These are phyloP conservation scores for Neophaeococcomyces mojaviensis DNA, from an alignment of 2,329 filamentous ascomycete species.

Conservation along the genomic window DNA sequence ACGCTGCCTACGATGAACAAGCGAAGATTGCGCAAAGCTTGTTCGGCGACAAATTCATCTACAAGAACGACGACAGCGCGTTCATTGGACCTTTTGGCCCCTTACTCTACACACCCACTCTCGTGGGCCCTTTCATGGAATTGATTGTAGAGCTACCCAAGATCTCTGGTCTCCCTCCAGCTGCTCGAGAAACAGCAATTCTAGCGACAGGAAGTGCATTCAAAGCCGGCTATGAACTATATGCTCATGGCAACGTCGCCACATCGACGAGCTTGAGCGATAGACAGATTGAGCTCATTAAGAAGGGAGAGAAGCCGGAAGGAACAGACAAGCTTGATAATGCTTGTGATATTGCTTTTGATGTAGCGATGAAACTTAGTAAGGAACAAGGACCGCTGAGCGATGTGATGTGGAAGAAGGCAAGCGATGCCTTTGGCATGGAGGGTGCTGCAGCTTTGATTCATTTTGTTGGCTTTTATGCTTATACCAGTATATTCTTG, in stretches of 20 bases:
- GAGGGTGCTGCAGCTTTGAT: not conserved
- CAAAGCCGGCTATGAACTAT: conserved; percentile 2
- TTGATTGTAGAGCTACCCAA: not conserved
- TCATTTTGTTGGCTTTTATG: not conserved
- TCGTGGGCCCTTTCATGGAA: not conserved
- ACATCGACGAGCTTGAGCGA: not conserved
- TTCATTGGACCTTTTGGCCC: conserved; percentile 1
- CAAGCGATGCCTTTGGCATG: not conserved
- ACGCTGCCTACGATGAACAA: not conserved
- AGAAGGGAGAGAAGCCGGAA: not conserved
- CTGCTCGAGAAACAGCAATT: not conserved
- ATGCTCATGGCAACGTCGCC: conserved; percentile 2
- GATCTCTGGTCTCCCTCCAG: not conserved
- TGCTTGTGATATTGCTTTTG: not conserved
- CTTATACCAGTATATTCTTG: conserved; percentile 1
- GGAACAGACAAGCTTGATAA: not conserved
- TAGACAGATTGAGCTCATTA: not conserved
- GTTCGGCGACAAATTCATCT: conserved; percentile 2
- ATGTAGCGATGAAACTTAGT: not conserved
- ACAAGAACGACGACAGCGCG: not conserved
- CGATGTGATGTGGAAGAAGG: not conserved
- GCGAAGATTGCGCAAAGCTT: not conserved
- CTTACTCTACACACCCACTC: not conserved
- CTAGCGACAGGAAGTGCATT: not conserved
- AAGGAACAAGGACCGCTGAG: not conserved